Percentiles rank a stretch among this genome's conserved stretches.
Conservation (phyloP, 2,329 filamentous ascomycete species). For the Colletotrichum sp. region DNA sequence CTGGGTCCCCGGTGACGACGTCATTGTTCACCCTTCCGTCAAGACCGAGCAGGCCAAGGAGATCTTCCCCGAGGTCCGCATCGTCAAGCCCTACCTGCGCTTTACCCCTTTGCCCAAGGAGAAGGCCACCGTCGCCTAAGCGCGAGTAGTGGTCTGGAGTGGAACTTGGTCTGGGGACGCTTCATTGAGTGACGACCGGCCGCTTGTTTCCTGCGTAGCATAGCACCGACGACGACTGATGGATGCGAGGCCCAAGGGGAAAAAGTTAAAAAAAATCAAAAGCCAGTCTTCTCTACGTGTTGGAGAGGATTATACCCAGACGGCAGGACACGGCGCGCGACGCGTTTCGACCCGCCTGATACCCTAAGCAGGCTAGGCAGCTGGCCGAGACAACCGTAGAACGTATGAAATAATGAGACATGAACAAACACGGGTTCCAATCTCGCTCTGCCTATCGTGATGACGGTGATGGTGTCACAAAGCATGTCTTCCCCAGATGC, state of each 20-base stretch:
- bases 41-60: slow-evolving; percentile 85
- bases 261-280: neutral
- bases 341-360: neutral
- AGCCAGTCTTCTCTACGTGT: neutral
- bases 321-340: neutral
- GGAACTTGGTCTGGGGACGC: slow-evolving; percentile 12
- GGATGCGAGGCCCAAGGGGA: neutral
- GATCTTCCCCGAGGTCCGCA: slow-evolving; percentile 80
- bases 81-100: slow-evolving; percentile 75
- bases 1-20: slow-evolving; percentile 88
- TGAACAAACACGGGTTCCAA: neutral
- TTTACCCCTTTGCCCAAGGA: slow-evolving; percentile 72
- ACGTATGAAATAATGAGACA: slow-evolving; percentile 21
- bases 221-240: neutral
- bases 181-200: slow-evolving; percentile 1
- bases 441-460: neutral
- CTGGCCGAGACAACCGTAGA: neutral
- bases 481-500: neutral
- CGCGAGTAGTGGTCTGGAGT: slow-evolving; percentile 1
- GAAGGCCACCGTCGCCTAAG: slow-evolving; percentile 40
- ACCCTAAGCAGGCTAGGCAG: neutral
- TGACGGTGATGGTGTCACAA: neutral
- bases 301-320: neutral
- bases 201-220: neutral
- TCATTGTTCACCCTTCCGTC: slow-evolving; percentile 86